Conservation (phyloP, 306 rosid genomes). For the Vigna mungo region DNA sequence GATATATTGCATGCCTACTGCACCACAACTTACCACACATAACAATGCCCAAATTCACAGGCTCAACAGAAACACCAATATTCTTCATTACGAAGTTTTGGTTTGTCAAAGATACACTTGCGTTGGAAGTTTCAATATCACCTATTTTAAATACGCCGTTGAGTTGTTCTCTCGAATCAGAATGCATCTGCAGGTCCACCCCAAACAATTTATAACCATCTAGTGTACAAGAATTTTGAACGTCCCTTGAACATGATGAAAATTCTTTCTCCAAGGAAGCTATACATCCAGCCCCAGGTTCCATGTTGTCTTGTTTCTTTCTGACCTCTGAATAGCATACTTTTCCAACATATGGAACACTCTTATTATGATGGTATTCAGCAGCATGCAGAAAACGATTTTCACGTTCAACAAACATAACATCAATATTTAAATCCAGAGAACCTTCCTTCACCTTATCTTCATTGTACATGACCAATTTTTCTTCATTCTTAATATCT, state of each 20-base stretch:
- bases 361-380: conserved; percentile 44
- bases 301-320: conserved; percentile 48
- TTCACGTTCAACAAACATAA: conserved; percentile 50
- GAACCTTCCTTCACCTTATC: conserved; percentile 46
- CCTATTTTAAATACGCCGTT: conserved; percentile 28
- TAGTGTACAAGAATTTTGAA: conserved; percentile 38
- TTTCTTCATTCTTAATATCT: conserved; percentile 36
- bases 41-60: conserved; percentile 63
- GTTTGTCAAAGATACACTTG: conserved; percentile 28
- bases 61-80: conserved; percentile 54
- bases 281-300: conserved; percentile 41
- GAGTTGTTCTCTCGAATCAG: conserved; percentile 42
- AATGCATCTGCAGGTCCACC: conserved; percentile 47
- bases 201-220: conserved; percentile 61
- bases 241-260: conserved; percentile 42
- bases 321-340: conserved; percentile 26
- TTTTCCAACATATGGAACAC: conserved; percentile 45
- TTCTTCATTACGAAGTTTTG: conserved; percentile 32
- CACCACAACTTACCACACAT: conserved; percentile 72
- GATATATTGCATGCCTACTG: conserved; percentile 74
- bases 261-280: conserved; percentile 39
- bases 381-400: conserved; percentile 40
- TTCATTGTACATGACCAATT: conserved; percentile 43
- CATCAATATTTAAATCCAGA: conserved; percentile 63
- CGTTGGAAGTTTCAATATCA: conserved; percentile 31